Percentiles rank a stretch among this genome's conserved stretches.
These are phyloP conservation scores for Erodium moschatum DNA, from an alignment of 441 rosid genomes.

Conservation along the genomic window DNA sequence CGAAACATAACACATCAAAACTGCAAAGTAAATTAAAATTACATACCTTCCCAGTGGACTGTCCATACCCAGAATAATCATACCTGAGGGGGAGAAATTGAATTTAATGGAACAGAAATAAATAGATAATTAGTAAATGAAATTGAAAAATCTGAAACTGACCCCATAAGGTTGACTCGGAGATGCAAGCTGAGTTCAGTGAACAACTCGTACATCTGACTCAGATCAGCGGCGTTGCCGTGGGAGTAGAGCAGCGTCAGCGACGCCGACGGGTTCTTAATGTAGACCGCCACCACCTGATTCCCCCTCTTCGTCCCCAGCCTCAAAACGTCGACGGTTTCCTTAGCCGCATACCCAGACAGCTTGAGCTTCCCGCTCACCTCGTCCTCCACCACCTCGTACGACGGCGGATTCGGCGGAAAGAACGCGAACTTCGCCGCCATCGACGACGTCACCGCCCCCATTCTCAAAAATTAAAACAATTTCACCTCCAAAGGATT, in stretches of 20 bases:
- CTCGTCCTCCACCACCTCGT: constrained; percentile 42
- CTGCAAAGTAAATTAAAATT: too few relatives aligned
- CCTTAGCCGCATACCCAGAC: constrained; percentile 43
- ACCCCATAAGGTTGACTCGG: constrained; percentile 86
- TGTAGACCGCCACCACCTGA: constrained; percentile 62
- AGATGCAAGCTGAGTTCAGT: constrained; percentile 69
- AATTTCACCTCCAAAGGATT: too few relatives aligned
- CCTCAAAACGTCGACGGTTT: constrained; percentile 55
- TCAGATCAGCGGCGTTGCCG: constrained; percentile 93
- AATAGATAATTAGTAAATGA: neutral
- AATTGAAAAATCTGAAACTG: constrained; percentile 6
- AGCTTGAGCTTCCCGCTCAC: constrained; percentile 50
- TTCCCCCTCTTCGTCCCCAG: constrained; percentile 72
- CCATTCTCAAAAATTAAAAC: constrained; percentile 34
- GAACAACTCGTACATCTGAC: constrained; percentile 79
- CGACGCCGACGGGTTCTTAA: constrained; percentile 60
- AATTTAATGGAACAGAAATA: neutral
- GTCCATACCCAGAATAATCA: constrained; percentile 89
- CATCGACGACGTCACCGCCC: constrained; percentile 72
- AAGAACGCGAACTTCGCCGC: constrained; percentile 92
- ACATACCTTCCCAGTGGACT: constrained; percentile 77
- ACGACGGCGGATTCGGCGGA: constrained; percentile 83
- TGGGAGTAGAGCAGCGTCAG: constrained; percentile 73
- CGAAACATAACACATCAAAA: neutral
- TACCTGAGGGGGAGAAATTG: constrained; percentile 35